phyloP scores from a whole-genome alignment of 768 basidiomycete genomes.

The Tulasnella sp. region DNA sequence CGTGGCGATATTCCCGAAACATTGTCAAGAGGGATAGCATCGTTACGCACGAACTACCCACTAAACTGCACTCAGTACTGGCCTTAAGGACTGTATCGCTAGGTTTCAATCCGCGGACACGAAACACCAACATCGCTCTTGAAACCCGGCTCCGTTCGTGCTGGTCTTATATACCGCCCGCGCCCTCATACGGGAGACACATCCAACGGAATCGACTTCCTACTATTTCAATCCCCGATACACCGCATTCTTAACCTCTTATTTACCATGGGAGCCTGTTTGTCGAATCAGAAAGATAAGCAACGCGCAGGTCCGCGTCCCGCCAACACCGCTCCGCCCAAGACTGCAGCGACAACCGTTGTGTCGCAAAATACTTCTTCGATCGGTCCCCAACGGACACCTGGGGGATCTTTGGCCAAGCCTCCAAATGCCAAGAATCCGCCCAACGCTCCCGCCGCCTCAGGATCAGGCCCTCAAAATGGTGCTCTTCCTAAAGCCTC shows the following conservation, averaged over 20 bases:
- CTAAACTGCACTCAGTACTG: not conserved
- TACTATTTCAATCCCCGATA: not conserved
- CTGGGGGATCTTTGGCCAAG: no score
- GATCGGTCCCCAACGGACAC: not conserved
- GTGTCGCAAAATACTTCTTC: not conserved
- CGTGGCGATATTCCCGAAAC: not conserved
- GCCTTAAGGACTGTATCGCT: not conserved
- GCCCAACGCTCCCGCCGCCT: no score
- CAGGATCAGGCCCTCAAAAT: no score
- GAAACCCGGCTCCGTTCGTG: not conserved
- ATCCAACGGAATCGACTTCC: not conserved
- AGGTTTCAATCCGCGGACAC: no score
- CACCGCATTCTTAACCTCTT: not conserved
- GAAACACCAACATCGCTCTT: not conserved
- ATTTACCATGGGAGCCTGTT: not conserved
- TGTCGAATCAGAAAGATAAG: not conserved
- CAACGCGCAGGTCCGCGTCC: not conserved
- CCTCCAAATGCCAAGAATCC: no score
- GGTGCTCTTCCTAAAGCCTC: not conserved
- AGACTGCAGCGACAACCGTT: not conserved
- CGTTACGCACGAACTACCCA: not conserved
- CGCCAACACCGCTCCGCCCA: not conserved
- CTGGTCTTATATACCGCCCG: not conserved
- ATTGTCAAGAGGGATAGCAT: not conserved
- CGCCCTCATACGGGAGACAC: not conserved